Percentiles rank a stretch among this genome's conserved stretches.
These are phyloP conservation scores for Iberis amara DNA, from an alignment of 441 rosid genomes.

Conservation along the genomic window DNA sequence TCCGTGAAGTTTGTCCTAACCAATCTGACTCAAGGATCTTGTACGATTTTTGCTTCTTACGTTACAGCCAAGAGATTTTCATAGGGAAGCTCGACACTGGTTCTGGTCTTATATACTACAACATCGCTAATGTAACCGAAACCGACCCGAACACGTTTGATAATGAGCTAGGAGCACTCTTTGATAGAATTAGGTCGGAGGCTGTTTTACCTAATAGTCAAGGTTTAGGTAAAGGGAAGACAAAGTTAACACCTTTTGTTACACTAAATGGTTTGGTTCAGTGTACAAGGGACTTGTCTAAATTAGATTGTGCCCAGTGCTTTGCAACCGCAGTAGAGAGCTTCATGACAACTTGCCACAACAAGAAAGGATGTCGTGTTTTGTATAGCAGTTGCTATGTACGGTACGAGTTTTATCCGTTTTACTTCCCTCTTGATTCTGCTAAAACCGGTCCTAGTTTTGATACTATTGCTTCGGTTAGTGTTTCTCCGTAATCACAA, in stretches of 20 bases:
- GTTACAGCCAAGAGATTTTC: conserved; percentile 43
- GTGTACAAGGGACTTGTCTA: conserved; percentile 58
- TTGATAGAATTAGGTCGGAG: conserved; percentile 41
- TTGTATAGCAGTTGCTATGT: conserved; percentile 63
- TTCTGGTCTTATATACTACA: conserved; percentile 41
- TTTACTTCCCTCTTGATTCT: conserved; percentile 60
- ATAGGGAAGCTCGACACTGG: conserved; percentile 51
- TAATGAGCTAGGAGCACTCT: conserved; percentile 42
- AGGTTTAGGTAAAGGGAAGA: conserved; percentile 64
- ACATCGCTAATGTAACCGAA: conserved; percentile 50
- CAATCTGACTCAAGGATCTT: conserved; percentile 60
- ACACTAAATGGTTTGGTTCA: conserved; percentile 66
- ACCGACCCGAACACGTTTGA: conserved; percentile 41
- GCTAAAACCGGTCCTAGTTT: conserved; percentile 20
- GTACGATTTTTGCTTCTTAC: conserved; percentile 64
- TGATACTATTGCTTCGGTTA: conserved; percentile 22
- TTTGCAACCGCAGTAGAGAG: conserved; percentile 52
- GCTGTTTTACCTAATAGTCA: conserved; percentile 39
- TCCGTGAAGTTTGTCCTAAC: conserved; percentile 46
- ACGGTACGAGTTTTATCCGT: conserved; percentile 70
- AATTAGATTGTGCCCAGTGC: conserved; percentile 65
- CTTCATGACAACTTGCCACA: conserved; percentile 42
- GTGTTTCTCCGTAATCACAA: conserved; percentile 21
- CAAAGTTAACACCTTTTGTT: conserved; percentile 39
- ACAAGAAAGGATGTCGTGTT: conserved; percentile 60